Conservation (phyloP, 1,139 yeast species). For the Entelexis sorbosivorans region DNA sequence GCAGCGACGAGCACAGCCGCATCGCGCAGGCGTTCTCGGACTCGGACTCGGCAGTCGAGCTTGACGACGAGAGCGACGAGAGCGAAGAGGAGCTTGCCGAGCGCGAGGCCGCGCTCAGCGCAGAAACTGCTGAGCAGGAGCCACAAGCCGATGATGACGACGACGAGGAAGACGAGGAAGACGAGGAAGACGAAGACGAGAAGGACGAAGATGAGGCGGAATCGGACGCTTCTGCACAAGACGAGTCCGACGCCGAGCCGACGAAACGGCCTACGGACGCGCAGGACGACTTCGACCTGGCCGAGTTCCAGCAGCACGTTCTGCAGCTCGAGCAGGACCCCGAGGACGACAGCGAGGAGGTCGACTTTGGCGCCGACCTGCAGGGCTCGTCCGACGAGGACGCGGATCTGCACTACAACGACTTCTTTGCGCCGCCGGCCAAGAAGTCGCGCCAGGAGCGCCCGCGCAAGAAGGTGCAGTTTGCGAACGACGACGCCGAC, state of each 20-base stretch:
- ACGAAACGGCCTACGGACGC: not conserved
- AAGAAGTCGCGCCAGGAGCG: constrained; percentile 22
- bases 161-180: constrained; percentile 24
- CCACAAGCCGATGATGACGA: not conserved
- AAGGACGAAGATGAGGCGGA: no score
- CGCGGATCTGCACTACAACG: constrained; percentile 31
- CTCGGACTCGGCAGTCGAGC: not conserved
- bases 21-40: not conserved
- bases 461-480: constrained; percentile 19
- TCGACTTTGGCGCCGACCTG: constrained; percentile 37
- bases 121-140: no score
- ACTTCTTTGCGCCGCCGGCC: constrained; percentile 34
- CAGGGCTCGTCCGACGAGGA: constrained; percentile 24
- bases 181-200: constrained; percentile 11
- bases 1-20: no score
- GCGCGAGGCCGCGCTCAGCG: not conserved
- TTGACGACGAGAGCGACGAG: not conserved
- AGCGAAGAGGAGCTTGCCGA: not conserved
- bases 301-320: constrained; percentile 73
- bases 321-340: constrained; percentile 51
- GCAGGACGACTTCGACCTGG: constrained; percentile 53
- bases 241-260: not conserved
- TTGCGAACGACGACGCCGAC: constrained; percentile 23
- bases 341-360: constrained; percentile 54
- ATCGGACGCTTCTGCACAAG: no score